Conservation (phyloP, 139 green algal species). For the Gonium pectorale region DNA sequence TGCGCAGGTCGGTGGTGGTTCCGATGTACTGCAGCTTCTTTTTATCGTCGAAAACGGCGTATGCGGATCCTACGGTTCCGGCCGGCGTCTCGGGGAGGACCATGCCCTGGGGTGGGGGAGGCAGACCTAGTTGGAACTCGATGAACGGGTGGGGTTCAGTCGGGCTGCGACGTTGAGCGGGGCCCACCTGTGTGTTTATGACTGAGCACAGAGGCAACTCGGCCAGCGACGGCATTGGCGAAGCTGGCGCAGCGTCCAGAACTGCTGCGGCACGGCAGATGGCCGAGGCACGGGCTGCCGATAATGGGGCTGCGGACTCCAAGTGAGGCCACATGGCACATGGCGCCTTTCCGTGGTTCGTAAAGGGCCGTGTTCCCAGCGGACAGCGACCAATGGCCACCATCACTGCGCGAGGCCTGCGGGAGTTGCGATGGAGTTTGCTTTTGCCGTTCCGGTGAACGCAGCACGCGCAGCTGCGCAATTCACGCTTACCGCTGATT, state of each 20-base stretch:
- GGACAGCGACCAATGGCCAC: no score
- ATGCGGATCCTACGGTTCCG: conserved; percentile 76
- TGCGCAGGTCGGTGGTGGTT: conserved; percentile 86
- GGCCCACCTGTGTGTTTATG: conserved; percentile 50
- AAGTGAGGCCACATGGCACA: no score
- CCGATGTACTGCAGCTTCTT: conserved; percentile 93
- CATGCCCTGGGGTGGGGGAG: conserved; percentile 56
- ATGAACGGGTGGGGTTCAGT: background rate
- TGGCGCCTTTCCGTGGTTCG: no score
- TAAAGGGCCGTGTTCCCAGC: no score
- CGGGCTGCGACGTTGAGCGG: background rate
- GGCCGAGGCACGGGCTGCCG: background rate
- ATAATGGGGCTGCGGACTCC: background rate
- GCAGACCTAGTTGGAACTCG: no score
- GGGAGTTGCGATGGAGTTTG: no score
- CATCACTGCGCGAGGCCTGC: no score
- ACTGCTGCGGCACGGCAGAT: background rate
- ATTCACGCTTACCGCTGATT: background rate
- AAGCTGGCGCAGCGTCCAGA: background rate
- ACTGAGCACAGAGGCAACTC: conserved; percentile 31
- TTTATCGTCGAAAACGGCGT: conserved; percentile 87
- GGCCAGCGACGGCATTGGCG: background rate
- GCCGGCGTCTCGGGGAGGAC: conserved; percentile 58
- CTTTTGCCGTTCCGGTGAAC: no score
- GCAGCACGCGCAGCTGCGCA: no score